A percentile compares a stretch with the other conserved stretches of the same genome.
Conservation (phyloP, 169 alveolate genomes). For the Plasmodium knowlesi region DNA sequence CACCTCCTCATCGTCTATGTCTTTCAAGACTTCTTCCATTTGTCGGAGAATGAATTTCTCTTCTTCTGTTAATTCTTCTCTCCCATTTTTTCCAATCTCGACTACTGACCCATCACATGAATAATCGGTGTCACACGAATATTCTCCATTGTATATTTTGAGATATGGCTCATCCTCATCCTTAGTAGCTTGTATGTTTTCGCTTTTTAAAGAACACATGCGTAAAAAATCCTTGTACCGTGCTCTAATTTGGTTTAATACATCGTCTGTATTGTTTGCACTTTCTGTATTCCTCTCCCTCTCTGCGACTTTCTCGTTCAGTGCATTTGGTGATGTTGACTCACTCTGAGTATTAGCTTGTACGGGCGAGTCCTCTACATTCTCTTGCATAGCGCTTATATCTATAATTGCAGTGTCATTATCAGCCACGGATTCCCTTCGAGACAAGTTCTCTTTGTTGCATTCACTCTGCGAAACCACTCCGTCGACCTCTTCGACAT, state of each 20-base stretch:
- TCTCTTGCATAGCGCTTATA: neutral
- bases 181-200: neutral
- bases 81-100: neutral
- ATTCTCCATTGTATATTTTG: too few species aligned
- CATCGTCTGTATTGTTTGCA: neutral
- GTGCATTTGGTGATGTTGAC: neutral
- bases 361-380: neutral
- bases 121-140: neutral
- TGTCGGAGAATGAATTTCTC: neutral
- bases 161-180: neutral
- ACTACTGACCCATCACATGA: neutral
- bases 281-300: neutral
- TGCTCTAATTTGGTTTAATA: neutral
- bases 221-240: neutral
- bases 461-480: neutral
- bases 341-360: neutral
- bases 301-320: neutral
- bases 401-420: neutral
- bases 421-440: neutral
- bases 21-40: neutral
- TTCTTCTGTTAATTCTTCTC: neutral
- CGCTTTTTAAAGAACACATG: neutral
- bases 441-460: too few species aligned
- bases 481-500: neutral
- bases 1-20: neutral